A percentile compares a stretch with the other conserved stretches of the same genome.
Conservation (phyloP, 352 stramenopile genomes). For the Aphanomyces stellatus region DNA sequence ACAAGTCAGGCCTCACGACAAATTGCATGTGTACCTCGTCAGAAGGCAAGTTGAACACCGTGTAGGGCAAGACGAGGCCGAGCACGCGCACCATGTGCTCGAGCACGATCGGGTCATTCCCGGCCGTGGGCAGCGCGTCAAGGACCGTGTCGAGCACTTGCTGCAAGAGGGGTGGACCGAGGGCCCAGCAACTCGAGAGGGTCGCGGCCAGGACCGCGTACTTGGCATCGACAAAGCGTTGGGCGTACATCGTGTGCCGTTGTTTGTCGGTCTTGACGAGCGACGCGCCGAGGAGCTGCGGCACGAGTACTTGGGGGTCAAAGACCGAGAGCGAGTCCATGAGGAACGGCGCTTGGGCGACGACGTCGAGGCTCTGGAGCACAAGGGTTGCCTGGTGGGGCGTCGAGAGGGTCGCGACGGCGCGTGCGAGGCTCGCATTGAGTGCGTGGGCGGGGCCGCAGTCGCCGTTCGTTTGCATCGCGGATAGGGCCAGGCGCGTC, state of each 20-base stretch:
- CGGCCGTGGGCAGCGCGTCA: constrained; percentile 40
- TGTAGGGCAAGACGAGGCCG: constrained; percentile 30
- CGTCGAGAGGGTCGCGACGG: neutral
- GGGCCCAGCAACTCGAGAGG: constrained; percentile 39
- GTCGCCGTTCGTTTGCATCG: neutral
- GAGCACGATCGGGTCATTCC: constrained; percentile 46
- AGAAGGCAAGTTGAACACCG: neutral
- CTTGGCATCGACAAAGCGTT: constrained; percentile 3
- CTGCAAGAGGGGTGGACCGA: constrained; percentile 33
- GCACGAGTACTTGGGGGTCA: constrained; percentile 9
- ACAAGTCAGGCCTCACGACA: too few relatives aligned
- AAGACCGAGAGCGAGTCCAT: constrained; percentile 8
- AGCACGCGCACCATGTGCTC: constrained; percentile 64
- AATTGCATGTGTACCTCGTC: neutral
- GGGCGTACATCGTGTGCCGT: neutral
- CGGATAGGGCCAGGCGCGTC: neutral
- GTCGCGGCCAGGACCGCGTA: constrained; percentile 22
- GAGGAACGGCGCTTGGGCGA: neutral
- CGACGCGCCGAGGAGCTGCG: neutral
- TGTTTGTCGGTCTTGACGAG: neutral
- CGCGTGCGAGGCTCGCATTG: neutral
- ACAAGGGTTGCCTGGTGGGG: constrained; percentile 19
- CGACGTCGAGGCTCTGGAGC: neutral
- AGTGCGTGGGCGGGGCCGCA: neutral
- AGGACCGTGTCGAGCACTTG: constrained; percentile 36